Base-by-base conservation (phyloP, 192 early-diverging fungal genomes). In the Thamnidium elegans region DNA sequence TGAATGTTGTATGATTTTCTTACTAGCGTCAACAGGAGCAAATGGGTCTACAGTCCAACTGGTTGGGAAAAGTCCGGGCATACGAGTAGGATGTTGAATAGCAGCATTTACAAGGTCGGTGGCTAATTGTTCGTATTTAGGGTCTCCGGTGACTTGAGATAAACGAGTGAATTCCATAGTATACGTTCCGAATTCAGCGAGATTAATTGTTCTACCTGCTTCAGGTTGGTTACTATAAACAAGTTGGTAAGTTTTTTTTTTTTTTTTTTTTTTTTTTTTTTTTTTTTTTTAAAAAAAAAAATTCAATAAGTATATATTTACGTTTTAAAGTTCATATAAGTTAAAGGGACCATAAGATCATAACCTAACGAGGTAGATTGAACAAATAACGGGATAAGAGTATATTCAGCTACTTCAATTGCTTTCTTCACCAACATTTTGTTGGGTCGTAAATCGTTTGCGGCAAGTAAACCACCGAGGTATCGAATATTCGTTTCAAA, bases 401-500 rank as follows among this genome's bases (percentile, higher is more conserved):
- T 39, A 39, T 6, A 6, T 39, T 86, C 78, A 43, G 82, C 90
- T 11, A 94, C 67, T 31, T 90, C 76, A 19, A 81, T 62, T 1
- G 91, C 90, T 76, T 92, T 89, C 15, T 80, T 64, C 31, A 94
- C 66, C 55, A 89, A 72, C 23, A 84, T 64, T 19, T 56, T 53
- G 55, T 95, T 89, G 21, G 79, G 76, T 10, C 86, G 83, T 60
- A 95, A 71, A 60, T 95, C 92, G 62, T 94, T 90, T 4, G 93
- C 90, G 32, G 85, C 78, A 54, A 95, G 74, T 59, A 95, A 71
- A 30, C 93, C 93, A 30, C 89, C 93, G 13, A 92, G 69, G 48
- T 73, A 73, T 6, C 93, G 84, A 51, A 95, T 95, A 63, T 86
- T 77, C 26, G 89, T 91, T 71, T 95, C 93, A 70, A 95, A 95